These are phyloP conservation scores for Lachancea meyersii DNA, from an alignment of 805 yeast species.

Conservation along the genomic window DNA sequence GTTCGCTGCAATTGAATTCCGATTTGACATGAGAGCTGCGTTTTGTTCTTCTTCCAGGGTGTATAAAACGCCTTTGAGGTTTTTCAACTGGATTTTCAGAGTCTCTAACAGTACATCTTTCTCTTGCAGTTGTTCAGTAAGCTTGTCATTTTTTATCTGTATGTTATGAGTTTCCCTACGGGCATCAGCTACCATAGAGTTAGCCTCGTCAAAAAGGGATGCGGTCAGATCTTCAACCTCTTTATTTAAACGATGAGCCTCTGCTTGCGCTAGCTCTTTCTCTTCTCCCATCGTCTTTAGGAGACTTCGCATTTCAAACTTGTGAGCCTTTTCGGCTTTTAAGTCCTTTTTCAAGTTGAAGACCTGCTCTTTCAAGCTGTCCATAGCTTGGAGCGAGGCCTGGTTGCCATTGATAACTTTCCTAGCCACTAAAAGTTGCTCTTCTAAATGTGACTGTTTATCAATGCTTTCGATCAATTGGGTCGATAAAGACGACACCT, in stretches of 20 bases:
- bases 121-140: constrained; percentile 53
- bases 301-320: constrained; percentile 18
- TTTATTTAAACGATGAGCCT: constrained; percentile 52
- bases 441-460: constrained; percentile 51
- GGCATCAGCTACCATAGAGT: constrained; percentile 76
- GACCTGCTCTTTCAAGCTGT: constrained; percentile 31
- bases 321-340: constrained; percentile 17
- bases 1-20: constrained; percentile 10
- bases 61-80: constrained; percentile 55
- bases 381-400: constrained; percentile 20
- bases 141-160: constrained; percentile 51
- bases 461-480: constrained; percentile 55
- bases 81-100: constrained; percentile 60
- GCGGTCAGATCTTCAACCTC: constrained; percentile 80
- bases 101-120: constrained; percentile 61
- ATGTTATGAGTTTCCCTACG: constrained; percentile 56
- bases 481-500: constrained; percentile 53
- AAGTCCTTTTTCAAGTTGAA: constrained; percentile 21
- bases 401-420: constrained; percentile 26
- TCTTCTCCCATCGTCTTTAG: constrained; percentile 30
- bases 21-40: constrained; percentile 7
- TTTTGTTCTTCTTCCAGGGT: constrained; percentile 36
- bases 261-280: constrained; percentile 49
- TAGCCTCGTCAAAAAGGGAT: constrained; percentile 76
- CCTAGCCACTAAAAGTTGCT: constrained; percentile 40